Base-by-base conservation (phyloP, 352 stramenopile species). In the Detonula confervacea region DNA sequence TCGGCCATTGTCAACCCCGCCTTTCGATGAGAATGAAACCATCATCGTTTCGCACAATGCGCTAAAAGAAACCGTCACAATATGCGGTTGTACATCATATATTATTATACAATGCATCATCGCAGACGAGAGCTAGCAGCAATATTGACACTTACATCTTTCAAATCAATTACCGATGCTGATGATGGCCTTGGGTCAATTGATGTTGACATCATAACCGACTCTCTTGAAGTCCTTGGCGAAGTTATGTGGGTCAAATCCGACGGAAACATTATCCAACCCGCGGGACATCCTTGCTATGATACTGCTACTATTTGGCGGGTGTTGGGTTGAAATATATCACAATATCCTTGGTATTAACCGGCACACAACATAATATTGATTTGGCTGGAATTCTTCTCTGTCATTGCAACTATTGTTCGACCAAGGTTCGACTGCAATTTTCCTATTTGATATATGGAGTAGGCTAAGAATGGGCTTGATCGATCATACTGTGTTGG, bases 401-500 rank as follows among this genome's bases (percentile, higher is more conserved):
- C 3, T 18, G 24, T 59, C 2, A 16, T 69, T 16, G 29, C 33
- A 12, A 27, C 27, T 1, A 9, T 59, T 27, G 18, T 69, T n/a
- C 60, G 39, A 14, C 27, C 42, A n/a, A n/a, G n/a, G n/a, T n/a
- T n/a, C n/a, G n/a, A n/a, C n/a, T n/a, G n/a, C 22, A 47, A 69
- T 25, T 22, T 18, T 25, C 11, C 5, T 73, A 71, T 46, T 27
- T 67, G 12, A 63, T 75, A 42, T 18, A 18, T 27, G n/a, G 39
- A 24, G n/a, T n/a, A 73, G 62, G 25, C 14, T 6, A 42, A 46
- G 66, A 42, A 66, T 59, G 22, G 57, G 68, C 9, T 25, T 83
- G 0, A 46, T 78, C 5, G 68, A 83, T 46, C 66, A 83, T 67
- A 37, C 54, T 6, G 35, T 24, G 22, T 49, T 83, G 22, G 77